Percentiles rank a stretch among this genome's conserved stretches.
Conservation (phyloP, 2,329 filamentous ascomycete genomes). For the Colletotrichum musicola region DNA sequence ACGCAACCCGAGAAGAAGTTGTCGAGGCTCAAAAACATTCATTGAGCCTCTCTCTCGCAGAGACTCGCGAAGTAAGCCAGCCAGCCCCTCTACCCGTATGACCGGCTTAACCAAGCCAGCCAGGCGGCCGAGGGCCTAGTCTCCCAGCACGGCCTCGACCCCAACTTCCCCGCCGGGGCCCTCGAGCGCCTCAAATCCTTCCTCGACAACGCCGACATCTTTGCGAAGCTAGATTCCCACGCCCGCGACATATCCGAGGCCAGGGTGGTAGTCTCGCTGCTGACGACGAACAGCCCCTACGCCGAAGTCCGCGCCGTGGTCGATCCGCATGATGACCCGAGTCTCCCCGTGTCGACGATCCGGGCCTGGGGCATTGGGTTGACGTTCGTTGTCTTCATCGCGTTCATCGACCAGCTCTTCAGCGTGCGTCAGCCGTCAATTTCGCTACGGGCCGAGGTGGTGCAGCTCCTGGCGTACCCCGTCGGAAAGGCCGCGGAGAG, state of each 20-base stretch:
- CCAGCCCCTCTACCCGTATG: neutral
- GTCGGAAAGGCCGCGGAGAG: conserved; percentile 51
- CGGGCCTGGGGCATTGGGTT: conserved; percentile 55
- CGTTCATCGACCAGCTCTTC: conserved; percentile 55
- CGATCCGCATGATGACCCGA: conserved; percentile 55
- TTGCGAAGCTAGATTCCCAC: conserved; percentile 45
- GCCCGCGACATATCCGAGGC: conserved; percentile 46
- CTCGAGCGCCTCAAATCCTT: conserved; percentile 57
- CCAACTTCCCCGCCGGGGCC: conserved; percentile 59
- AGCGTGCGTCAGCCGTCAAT: conserved; percentile 57
- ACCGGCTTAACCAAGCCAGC: too few relatives aligned
- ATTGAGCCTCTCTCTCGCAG: conserved; percentile 7
- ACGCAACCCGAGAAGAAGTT: conserved; percentile 44
- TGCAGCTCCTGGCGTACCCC: conserved; percentile 55
- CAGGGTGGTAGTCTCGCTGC: conserved; percentile 49
- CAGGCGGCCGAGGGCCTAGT: conserved; percentile 46
- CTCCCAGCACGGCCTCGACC: conserved; percentile 57
- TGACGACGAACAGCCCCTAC: conserved; percentile 52
- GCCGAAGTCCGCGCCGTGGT: conserved; percentile 61
- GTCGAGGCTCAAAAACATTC: conserved; percentile 42
- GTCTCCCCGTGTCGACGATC: conserved; percentile 56
- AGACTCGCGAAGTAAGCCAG: conserved; percentile 4
- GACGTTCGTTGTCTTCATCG: conserved; percentile 48
- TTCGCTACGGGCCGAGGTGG: conserved; percentile 53
- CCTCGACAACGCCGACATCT: conserved; percentile 43